Evolutionary conservation across 257 asterid genomes (phyloP), one percentile per base, ranked within the genome.

Genomic region (Rauvolfia tetraphylla): DNA sequence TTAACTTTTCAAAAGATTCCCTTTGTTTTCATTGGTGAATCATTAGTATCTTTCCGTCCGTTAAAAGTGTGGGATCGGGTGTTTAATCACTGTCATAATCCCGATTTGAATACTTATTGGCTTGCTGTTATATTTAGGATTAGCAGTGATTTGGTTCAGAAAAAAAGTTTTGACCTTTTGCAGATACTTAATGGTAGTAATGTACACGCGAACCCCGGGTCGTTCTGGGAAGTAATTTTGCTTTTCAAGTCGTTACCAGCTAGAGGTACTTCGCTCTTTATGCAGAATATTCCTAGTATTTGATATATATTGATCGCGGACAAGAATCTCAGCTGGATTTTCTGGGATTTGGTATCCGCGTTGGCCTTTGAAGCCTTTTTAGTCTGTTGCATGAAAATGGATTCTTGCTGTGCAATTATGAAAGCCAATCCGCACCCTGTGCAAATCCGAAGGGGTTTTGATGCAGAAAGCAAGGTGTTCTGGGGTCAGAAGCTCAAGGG

Each of bases 401-500:
- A 89, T 81, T 78, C 86, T 0, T 87, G 83, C 18, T 90, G 88
- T 85, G 81, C 87, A 68, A 58, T 84, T 77, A 79, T 90, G 83
- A 89, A 79, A 71, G 85, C 84, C 69, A 85, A 75, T 70, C 51
- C 81, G 56, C 83, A 71, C 39, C 84, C 88, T 27, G n/a, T 76
- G 61, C 80, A 81, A 73, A 68, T 72, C 80, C 75, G 73, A 38
- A 75, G 73, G 74, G 75, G 73, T 75, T 75, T 78, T 38, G 78
- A 76, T 0, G 62, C 54, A 39, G 72, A 76, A 36, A 73, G 66
- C 3, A 79, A 79, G 79, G 82, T 81, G 6, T 90, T 91, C 68
- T 86, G 75, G 82, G 96, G 93, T 46, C 83, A 83, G 76, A 89
- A 66, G 78, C 57, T 81, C 5, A 79, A 83, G 70, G 86, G 88